Evolutionary conservation across 768 basidiomycete species (phyloP), one percentile per base, ranked within the genome.

Genomic region (Boletus rubroflammeus): DNA sequence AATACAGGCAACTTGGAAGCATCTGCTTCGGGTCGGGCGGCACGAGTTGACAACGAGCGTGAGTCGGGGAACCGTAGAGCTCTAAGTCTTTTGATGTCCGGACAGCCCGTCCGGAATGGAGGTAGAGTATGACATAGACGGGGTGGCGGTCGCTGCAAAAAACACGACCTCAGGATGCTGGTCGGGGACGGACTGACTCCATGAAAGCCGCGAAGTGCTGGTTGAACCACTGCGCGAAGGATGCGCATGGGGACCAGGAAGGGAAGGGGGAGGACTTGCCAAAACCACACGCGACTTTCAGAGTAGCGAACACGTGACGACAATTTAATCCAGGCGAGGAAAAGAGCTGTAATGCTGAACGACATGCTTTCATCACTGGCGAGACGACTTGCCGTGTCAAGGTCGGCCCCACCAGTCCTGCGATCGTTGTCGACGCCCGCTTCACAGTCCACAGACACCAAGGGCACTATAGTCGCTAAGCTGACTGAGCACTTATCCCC

Each of bases 401-500:
- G 59, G 53, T 43, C 56, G 25, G 40, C 28, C 17, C 26, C 45
- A 50, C 47, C 62, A 51, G 64, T 26, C 70, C 76, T 57, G 68
- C 76, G 35, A 57, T 44, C 50, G 34, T 38, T 68, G 17, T 67
- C 68, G n/a, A 57, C 54, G 49, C 46, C 62, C 39, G 62, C 64
- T 17, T 60, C 60, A 47, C 69, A 59, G 63, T 56, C 40, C 32
- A 60, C 47, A 29, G 66, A 78, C 14, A 72, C 76, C 25, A 77
- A 83, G 59, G 72, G 74, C 76, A 56, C 70, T 69, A 53, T 94
- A 96, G 50, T 77, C 78, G 58, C 76, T 23, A 98, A 96, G 72
- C 75, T 98, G 28, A 78, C 77, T 13, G 78, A 82, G 38, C 81
- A 73, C 62, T 93, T 99, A 68, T 73, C 78, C n/a, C 91, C 95